These are phyloP conservation scores for Entomortierella parvispora DNA, from an alignment of 192 early-diverging fungal species.

Conservation along the genomic window DNA sequence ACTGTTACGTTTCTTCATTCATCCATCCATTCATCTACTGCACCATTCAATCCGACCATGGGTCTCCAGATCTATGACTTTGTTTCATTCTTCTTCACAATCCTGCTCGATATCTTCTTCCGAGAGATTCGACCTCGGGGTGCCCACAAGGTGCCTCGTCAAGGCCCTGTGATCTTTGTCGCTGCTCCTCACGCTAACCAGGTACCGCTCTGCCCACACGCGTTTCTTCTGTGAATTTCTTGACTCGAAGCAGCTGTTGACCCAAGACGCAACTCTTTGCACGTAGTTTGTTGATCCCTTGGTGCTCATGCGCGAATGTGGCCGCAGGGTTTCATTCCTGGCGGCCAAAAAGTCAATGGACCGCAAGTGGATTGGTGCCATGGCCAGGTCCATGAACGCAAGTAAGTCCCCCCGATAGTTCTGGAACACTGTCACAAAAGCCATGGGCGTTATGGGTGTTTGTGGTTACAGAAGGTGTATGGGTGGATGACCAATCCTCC, in stretches of 20 bases:
- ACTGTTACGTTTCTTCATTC: neutral
- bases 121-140: constrained; percentile 89
- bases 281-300: constrained; percentile 94
- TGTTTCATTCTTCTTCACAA: constrained; percentile 71
- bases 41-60: constrained; percentile 33
- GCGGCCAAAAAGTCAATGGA: constrained; percentile 92
- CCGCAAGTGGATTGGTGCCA: constrained; percentile 82
- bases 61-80: constrained; percentile 73
- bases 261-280: neutral
- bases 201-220: constrained; percentile 47
- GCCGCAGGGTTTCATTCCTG: constrained; percentile 80
- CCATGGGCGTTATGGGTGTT: no score
- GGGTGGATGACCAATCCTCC: neutral
- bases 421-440: no score
- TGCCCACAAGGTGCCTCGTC: constrained; percentile 81
- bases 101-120: constrained; percentile 83
- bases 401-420: constrained; percentile 63
- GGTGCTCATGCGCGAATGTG: constrained; percentile 85
- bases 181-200: constrained; percentile 84
- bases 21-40: neutral
- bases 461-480: neutral
- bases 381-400: constrained; percentile 78
- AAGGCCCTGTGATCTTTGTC: constrained; percentile 95
- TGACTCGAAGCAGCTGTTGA: neutral
- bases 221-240: neutral